phyloP scores from a whole-genome alignment of 2,329 filamentous ascomycete species.

The Trichoderma brevicompactum region DNA sequence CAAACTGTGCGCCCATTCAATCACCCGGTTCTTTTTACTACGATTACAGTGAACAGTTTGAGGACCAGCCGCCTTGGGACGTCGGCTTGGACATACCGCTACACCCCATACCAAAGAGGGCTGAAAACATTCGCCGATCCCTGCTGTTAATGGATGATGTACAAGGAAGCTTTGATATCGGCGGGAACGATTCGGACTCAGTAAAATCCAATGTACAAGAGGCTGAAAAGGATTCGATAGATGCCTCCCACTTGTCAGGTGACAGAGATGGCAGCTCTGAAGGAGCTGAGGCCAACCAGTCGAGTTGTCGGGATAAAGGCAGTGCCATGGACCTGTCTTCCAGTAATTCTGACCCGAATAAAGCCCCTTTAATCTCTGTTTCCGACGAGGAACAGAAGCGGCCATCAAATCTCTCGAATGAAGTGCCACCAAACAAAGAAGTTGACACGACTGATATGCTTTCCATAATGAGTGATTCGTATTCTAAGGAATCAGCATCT shows the following conservation, averaged over 20 bases:
- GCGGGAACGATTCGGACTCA: slow-evolving; percentile 1
- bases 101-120: slow-evolving; percentile 40
- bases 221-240: not conserved
- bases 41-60: slow-evolving; percentile 59
- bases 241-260: not conserved
- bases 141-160: slow-evolving; percentile 34
- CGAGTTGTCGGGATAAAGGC: not conserved
- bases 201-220: slow-evolving; percentile 3
- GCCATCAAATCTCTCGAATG: not conserved
- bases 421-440: not conserved
- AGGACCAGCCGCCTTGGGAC: slow-evolving; percentile 38
- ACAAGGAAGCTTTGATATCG: slow-evolving; percentile 18
- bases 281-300: not conserved
- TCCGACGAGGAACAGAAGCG: slow-evolving; percentile 6
- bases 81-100: slow-evolving; percentile 34
- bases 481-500: not conserved
- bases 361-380: slow-evolving; percentile 1
- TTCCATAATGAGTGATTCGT: slow-evolving; percentile 6
- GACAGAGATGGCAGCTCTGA: not conserved
- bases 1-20: slow-evolving; percentile 38
- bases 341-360: not conserved
- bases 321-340: not conserved
- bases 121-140: slow-evolving; percentile 35
- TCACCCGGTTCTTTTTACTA: slow-evolving; percentile 51
- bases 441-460: not conserved